Base-by-base conservation (phyloP, 495 filamentous ascomycete species). In the Trichoderma virens region DNA sequence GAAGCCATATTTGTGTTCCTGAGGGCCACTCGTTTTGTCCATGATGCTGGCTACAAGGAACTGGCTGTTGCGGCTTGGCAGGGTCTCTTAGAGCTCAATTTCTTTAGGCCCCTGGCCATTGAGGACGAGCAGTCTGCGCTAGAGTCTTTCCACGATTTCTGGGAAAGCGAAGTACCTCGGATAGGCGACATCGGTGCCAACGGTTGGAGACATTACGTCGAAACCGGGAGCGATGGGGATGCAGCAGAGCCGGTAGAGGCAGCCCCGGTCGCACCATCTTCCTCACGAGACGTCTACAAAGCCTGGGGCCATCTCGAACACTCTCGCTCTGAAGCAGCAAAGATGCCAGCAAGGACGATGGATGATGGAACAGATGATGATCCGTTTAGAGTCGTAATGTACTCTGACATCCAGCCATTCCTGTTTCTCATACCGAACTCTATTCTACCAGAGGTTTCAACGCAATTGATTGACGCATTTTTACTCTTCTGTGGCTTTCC, bases 111-210 rank as follows among this genome's bases (percentile, higher is more conserved):
- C 61, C 27, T 63, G 47, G 47, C 62, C 38, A 65, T 70, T n/a
- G 62, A 66, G 18, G 66, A 75, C 18, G 56, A 68, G 1, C 68
- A 70, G 8, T 62, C 70, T 14, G 66, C 84, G 0, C 68, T 78
- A n/a, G 71, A 70, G 1, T 61, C 67, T n/a, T 88, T 95, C 62
- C 71, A 79, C 31, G 78, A 83, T 9, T 97, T 92, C 67, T 98
- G 94, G 94, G 91, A 96, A 61, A 90, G 86, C 43, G 94, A 97
- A 70, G 80, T 86, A 7, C 76, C 88, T 3, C 86, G 93, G 8
- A 82, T 96, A 62, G 94, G 94, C 5, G 94, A 98, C 72, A 69
- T 73, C 6, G 79, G 76, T 5, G 87, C 90, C 35, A 75, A 80
- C 32, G 92, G 91, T 18, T 97, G 93, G 93, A 72, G 70, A 25